Percentiles rank a stretch among this genome's conserved stretches.
These are phyloP conservation scores for Cystobasidium ongulense DNA, from an alignment of 768 basidiomycete species.

Conservation along the genomic window DNA sequence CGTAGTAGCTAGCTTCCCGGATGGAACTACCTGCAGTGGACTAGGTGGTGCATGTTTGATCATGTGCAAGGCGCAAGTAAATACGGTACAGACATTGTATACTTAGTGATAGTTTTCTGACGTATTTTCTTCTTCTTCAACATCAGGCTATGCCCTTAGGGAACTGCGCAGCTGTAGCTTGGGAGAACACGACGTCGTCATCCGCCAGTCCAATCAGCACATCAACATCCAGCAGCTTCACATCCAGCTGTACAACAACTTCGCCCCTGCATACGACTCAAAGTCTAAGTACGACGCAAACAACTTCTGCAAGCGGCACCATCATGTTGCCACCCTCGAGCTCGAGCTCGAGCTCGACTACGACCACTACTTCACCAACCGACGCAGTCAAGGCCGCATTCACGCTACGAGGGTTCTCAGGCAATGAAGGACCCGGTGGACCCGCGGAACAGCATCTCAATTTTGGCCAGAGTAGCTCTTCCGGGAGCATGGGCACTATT, in stretches of 20 bases:
- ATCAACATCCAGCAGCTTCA: neutral
- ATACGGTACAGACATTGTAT: neutral
- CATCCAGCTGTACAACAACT: neutral
- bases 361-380: neutral
- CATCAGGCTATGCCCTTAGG: neutral
- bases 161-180: slow-evolving; percentile 11
- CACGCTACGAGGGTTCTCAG: neutral
- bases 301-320: too few relatives aligned
- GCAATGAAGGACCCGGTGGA: slow-evolving; percentile 2
- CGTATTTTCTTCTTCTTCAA: neutral
- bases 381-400: neutral
- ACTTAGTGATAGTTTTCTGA: neutral
- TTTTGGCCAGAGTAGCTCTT: neutral
- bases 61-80: slow-evolving; percentile 16
- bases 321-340: neutral
- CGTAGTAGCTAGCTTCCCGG: neutral
- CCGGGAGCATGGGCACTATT: neutral
- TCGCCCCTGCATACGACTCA: neutral
- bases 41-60: slow-evolving; percentile 11
- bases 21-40: slow-evolving; percentile 7
- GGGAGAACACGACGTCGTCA: neutral
- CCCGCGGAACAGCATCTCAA: neutral
- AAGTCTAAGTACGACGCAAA: too few relatives aligned
- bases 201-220: neutral
- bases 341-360: too few relatives aligned